Evolutionary conservation across 257 asterid species (phyloP), one percentile per base, ranked within the genome.

Genomic region (Knoxia roxburghii): DNA sequence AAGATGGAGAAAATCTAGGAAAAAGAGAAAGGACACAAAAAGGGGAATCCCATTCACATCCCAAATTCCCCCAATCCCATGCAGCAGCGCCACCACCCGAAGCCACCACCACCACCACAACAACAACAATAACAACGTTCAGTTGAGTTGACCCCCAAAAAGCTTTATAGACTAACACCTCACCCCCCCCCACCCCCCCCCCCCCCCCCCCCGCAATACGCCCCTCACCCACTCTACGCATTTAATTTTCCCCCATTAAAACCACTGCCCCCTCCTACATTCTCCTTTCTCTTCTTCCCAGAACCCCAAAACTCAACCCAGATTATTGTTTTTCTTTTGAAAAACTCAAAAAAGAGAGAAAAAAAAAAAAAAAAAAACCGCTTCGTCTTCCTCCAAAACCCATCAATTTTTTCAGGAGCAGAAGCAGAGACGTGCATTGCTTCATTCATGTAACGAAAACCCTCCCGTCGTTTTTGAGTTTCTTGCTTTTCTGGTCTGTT

Each of bases 81-180:
- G 58, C 67, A 60, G 67, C 45, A 41, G n/a, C 53, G 9, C 41
- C 41, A 37, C 4, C 4, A 37, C 9, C 4, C 41, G 9, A 37
- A 37, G 4, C 4, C 41, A 37, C 41, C 4, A 4, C 4, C 41
- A 37, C 41, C 4, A 4, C 4, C 41, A 37, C 41, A 37, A 4
- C 4, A 37, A 37, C 4, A 3, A 37, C 41, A 50, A 1, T 8
- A 57, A 40, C 29, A 67, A 55, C 68, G 71, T 72, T 62, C 39
- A 39, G 74, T 76, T 72, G 77, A 76, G 41, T 37, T 37, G 41
- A 37, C 41, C 77, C 71, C 71, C 55, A 37, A 37, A 37, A 9
- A 37, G 41, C 9, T 27, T 20, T 69, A 4, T 0, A 6, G 7
- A 8, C 20, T 43, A 10, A 12, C 10, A 43, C 12, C 1, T 9